Conservation (phyloP, 2,329 filamentous ascomycete species). For the Biscogniauxia marginata region DNA sequence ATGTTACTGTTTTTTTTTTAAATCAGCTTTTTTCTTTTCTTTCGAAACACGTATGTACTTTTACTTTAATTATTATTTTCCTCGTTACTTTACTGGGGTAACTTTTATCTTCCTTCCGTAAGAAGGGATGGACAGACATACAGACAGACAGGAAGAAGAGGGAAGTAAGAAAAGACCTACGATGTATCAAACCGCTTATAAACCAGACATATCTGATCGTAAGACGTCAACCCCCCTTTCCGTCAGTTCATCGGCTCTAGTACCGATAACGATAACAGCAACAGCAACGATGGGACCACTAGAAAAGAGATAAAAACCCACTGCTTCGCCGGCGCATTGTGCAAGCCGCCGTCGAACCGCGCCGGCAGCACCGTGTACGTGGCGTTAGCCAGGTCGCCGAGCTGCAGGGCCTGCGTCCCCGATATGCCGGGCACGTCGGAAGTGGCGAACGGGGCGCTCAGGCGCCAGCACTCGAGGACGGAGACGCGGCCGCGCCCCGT, state of each 20-base stretch:
- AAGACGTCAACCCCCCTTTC: neutral
- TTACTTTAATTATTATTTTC: no score
- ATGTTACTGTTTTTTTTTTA: constrained; percentile 29
- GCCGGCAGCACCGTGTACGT: constrained; percentile 39
- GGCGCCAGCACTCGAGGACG: constrained; percentile 46
- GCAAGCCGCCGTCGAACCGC: constrained; percentile 38
- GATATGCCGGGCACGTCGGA: constrained; percentile 33
- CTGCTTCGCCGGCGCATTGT: constrained; percentile 43
- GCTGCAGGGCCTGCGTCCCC: constrained; percentile 29
- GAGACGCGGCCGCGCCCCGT: constrained; percentile 37
- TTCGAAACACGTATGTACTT: no score
- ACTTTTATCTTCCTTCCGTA: no score
- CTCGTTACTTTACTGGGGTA: no score
- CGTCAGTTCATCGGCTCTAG: neutral
- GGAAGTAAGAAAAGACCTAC: constrained; percentile 7
- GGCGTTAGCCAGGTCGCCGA: constrained; percentile 34
- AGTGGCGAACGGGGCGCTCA: constrained; percentile 33
- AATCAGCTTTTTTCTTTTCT: no score
- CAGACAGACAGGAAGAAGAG: no score
- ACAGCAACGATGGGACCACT: no score
- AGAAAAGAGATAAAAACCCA: constrained; percentile 24
- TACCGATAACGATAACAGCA: no score
- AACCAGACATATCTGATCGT: constrained; percentile 35
- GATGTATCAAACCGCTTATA: constrained; percentile 38
- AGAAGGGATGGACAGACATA: no score